Evolutionary conservation across 2,329 filamentous ascomycete genomes (phyloP), one percentile per base, ranked within the genome.

Genomic region (Curvularia sp.): DNA sequence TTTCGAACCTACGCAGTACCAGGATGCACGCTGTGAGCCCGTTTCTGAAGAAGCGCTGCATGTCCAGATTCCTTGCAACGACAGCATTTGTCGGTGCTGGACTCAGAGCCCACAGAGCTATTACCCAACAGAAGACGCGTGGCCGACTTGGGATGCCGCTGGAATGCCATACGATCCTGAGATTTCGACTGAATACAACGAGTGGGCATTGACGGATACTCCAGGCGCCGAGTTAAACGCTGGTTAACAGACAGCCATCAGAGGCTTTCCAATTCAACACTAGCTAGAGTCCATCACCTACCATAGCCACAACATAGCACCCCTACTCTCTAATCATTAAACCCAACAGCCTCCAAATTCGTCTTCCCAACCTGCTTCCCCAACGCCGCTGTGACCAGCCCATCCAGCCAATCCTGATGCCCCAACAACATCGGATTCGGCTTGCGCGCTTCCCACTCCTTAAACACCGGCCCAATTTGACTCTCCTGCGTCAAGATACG

Each of bases 341-440:
- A 68, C 6, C 55, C 56, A n/a, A 68, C 41, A 12, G 43, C 58
- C 41, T 65, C 67, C 30, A 72, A 43, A 53, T 71, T 71, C 19
- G 67, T 72, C 39, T 57, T 55, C 18, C 55, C 52, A 43, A 64
- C 43, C 46, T 58, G 28, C 41, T 61, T 57, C 2, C 61, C 70
- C 28, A 50, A 66, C 7, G 69, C 72, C 23, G 64, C 65, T 18
- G 57, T 66, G 13, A 77, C 65, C 41, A 77, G 32, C 2, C 74
- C 74, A 50, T 77, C 74, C 48, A 76, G 52, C 74, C 75, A 77
- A 51, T 77, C 74, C 57, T 77, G 74, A 56, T 77, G 75, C 5
- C 74, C 75, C 21, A 74, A 46, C n/a, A 77, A 56, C 74, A 77
- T 75, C 36, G 60, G 61, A 55, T 77, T 76, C 41, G 75, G 75